Percentiles rank a stretch among this genome's conserved stretches.
Conservation (phyloP, 257 asterid species). For the Rubia yunnanensis region DNA sequence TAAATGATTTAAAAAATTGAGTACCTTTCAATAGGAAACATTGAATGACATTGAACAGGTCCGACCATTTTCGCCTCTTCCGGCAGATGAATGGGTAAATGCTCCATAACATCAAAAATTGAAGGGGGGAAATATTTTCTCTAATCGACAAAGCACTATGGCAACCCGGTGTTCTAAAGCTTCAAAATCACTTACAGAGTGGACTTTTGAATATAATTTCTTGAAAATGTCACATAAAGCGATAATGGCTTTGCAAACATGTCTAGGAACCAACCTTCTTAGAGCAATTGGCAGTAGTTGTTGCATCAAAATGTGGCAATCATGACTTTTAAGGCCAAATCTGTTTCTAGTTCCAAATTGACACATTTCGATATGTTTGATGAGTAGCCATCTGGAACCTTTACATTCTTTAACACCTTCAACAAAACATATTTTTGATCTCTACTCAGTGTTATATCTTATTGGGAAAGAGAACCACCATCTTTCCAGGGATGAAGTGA, state of each 20-base stretch:
- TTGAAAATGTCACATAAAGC: neutral
- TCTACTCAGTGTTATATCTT: neutral
- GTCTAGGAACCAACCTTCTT: neutral
- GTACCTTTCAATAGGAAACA: conserved; percentile 8
- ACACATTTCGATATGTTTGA: conserved; percentile 1
- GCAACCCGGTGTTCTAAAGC: conserved; percentile 1
- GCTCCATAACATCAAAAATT: conserved; percentile 6
- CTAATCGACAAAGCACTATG: neutral
- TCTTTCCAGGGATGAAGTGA: neutral
- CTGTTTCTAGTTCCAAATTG: neutral
- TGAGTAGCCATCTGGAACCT: conserved; percentile 2
- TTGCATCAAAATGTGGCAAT: neutral
- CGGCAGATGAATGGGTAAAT: conserved; percentile 1
- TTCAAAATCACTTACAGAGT: neutral
- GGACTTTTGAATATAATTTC: neutral
- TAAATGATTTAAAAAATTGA: neutral
- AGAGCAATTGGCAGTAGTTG: neutral
- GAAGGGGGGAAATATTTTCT: conserved; percentile 12
- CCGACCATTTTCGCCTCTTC: conserved; percentile 4
- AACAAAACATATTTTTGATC: neutral
- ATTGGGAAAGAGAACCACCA: neutral
- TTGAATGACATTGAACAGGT: conserved; percentile 7
- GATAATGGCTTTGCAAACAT: neutral
- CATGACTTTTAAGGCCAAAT: conserved; percentile 2
- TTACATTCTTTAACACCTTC: conserved; percentile 1